Evolutionary conservation across 257 asterid genomes (phyloP).

Genomic region (Solanum etuberosum): DNA sequence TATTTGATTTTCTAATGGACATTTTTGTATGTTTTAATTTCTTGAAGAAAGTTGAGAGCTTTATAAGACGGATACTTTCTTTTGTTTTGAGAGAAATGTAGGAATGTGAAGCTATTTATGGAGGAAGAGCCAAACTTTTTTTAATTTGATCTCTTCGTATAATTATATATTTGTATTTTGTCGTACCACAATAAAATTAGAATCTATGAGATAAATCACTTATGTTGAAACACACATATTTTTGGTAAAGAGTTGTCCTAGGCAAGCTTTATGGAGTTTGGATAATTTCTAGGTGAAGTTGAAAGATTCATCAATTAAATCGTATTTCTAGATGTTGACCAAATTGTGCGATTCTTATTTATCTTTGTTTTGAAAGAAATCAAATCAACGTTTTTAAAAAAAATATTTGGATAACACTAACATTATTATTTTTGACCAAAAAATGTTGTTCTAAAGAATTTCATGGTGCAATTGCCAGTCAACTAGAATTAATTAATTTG

Average conservation of each 20-base stretch:
- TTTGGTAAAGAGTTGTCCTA: not conserved
- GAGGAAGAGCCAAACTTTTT: not conserved
- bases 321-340: not conserved
- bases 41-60: not conserved
- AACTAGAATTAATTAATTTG: not conserved
- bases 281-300: not conserved
- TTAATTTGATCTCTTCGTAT: not conserved
- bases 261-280: not conserved
- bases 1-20: constrained; percentile 6
- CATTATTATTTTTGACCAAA: not conserved
- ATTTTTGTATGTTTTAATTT: not conserved
- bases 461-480: not conserved
- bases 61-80: not conserved
- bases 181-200: not conserved
- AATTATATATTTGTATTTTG: not conserved
- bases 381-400: not conserved
- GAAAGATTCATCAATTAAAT: too few species aligned
- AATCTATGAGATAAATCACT: not conserved
- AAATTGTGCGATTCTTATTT: not conserved
- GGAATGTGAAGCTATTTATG: not conserved
- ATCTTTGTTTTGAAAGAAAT: not conserved
- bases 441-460: not conserved
- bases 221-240: not conserved
- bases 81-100: not conserved
- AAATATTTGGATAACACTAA: not conserved